Conservation (phyloP, 2,329 filamentous ascomycete species). For the Fusarium abutilonis region DNA sequence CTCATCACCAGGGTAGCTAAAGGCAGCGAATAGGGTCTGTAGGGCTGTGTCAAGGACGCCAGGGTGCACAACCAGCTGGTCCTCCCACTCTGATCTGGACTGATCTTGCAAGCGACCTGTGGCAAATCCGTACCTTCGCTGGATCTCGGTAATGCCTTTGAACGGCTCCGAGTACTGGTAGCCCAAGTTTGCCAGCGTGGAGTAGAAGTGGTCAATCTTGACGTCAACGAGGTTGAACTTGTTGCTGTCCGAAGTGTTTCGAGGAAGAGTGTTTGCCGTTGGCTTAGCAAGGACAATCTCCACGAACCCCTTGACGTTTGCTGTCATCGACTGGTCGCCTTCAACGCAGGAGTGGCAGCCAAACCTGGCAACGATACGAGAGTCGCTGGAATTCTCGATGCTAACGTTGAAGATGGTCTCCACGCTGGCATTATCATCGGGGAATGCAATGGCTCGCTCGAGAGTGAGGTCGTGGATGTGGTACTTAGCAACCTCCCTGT, state of each 20-base stretch:
- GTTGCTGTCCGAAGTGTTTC: not conserved
- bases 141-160: not conserved
- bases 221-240: not conserved
- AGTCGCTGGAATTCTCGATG: too few species aligned
- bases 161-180: not conserved
- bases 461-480: too few species aligned
- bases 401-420: not conserved
- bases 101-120: not conserved
- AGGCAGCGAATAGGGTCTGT: not conserved
- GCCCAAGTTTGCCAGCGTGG: not conserved
- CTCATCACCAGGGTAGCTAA: constrained; percentile 2
- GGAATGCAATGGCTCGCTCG: not conserved
- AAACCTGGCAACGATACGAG: not conserved
- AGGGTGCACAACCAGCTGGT: not conserved
- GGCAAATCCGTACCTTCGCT: not conserved
- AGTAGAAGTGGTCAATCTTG: not conserved
- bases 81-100: not conserved
- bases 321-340: not conserved
- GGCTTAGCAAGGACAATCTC: not conserved
- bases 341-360: not conserved
- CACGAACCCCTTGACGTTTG: not conserved
- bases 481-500: not conserved
- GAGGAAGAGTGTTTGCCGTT: not conserved
- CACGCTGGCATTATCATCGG: not conserved
- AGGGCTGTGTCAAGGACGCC: constrained; percentile 8